Base-by-base conservation (phyloP, 192 early-diverging fungal species). In the Mortierella claussenii region DNA sequence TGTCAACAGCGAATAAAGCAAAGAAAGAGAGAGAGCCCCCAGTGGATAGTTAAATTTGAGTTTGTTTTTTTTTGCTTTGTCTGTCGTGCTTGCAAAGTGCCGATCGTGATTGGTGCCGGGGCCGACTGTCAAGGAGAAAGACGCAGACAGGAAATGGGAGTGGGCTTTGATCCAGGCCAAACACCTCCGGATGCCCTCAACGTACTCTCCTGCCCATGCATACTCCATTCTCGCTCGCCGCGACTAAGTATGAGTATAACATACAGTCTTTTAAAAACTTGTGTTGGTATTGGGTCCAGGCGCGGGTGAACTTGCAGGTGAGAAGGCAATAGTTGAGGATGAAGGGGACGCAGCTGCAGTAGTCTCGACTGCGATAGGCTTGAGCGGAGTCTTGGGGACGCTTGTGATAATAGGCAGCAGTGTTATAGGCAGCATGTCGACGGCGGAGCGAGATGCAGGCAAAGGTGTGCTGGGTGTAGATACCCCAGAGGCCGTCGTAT, bases 381-480 rank as follows among this genome's bases (percentile, higher is more conserved):
- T 63, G 20, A 59, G 21, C 6, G 69, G 44, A 3, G 31, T 24
- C 50, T 57, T 71, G 51, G 59, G 60, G 10, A 71, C 45, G 6
- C 12, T 50, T 0, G 69, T 51, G 23, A 71, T 43, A 21, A 71
- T 71, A 4, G 69, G 69, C 54, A 71, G 34, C 15, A 71, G 44
- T 2, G 69, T 71, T 10, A 53, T 62, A 1, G 69, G 69, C 7
- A 71, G 60, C n/a, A 50, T 45, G 6, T 21, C 36, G 11, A 55
- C 24, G n/a, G 60, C 26, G 2, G 69, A 34, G 27, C 36, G 60
- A 21, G 60, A 33, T 17, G 60, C 62, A 10, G 69, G 69, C 15
- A 36, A 53, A 31, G 69, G 69, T 12, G 69, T 74, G 12, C 59
- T 52, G 12, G 69, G 69, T n/a, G 69, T 50, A 5, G 65, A 68